Percentiles rank a stretch among this genome's conserved stretches.
Evolutionary conservation across 2,329 filamentous ascomycete species (phyloP).

Genomic region (Penicillium occitanis): DNA sequence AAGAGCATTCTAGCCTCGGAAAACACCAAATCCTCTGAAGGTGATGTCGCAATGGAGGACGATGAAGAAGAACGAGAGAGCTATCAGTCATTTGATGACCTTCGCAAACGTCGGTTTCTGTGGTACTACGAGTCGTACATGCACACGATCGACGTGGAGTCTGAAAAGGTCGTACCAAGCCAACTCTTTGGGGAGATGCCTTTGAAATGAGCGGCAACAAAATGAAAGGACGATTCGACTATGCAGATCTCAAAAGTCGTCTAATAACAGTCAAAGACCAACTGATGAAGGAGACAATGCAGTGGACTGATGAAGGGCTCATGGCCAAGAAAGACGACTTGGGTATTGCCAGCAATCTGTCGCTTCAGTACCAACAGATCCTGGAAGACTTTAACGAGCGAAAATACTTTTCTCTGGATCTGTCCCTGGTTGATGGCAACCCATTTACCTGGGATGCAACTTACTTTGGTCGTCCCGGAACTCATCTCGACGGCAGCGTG

Average conservation of each 20-base stretch:
- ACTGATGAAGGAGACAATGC: slow-evolving; percentile 68
- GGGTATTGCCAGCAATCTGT: slow-evolving; percentile 76
- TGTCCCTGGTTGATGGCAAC: slow-evolving; percentile 75
- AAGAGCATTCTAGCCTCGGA: not conserved
- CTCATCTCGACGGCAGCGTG: slow-evolving; percentile 86
- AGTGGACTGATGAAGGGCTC: slow-evolving; percentile 71
- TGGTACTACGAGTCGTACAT: slow-evolving; percentile 96
- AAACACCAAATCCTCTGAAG: slow-evolving; percentile 21
- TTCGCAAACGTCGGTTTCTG: slow-evolving; percentile 86
- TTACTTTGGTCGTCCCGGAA: slow-evolving; percentile 89
- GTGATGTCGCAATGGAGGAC: slow-evolving; percentile 35
- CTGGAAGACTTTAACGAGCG: slow-evolving; percentile 70
- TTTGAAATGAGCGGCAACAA: slow-evolving; percentile 71
- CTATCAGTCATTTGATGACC: slow-evolving; percentile 85
- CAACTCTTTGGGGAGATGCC: slow-evolving; percentile 75
- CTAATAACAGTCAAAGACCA: slow-evolving; percentile 67
- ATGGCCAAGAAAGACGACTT: slow-evolving; percentile 63
- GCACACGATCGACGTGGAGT: slow-evolving; percentile 64
- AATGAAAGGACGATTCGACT: slow-evolving; percentile 87
- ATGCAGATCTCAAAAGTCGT: slow-evolving; percentile 68
- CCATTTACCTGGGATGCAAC: slow-evolving; percentile 87
- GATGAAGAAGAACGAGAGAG: slow-evolving; percentile 56
- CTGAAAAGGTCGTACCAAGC: slow-evolving; percentile 61
- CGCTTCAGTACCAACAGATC: slow-evolving; percentile 81
- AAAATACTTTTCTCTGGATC: slow-evolving; percentile 68